phyloP scores from a whole-genome alignment of 495 filamentous ascomycete genomes.

The Cercophora newfieldiana region DNA sequence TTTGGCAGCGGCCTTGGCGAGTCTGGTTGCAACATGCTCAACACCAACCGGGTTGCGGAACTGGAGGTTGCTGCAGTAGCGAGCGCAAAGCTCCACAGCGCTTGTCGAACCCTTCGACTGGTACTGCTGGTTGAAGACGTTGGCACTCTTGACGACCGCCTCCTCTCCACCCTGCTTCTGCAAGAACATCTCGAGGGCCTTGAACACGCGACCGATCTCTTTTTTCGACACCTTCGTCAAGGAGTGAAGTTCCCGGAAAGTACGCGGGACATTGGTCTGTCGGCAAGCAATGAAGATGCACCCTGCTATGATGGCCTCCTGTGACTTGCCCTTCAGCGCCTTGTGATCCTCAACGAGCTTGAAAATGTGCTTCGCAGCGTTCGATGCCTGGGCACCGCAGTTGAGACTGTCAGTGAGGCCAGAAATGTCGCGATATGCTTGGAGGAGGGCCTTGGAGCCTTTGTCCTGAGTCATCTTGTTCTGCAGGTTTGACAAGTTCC shows the following conservation, averaged over 20 bases:
- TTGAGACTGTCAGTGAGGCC: conserved; percentile 82
- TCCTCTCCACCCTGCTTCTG: conserved; percentile 48
- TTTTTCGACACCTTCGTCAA: conserved; percentile 94
- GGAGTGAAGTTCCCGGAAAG: conserved; percentile 88
- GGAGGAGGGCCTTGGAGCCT: conserved; percentile 72
- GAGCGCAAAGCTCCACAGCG: conserved; percentile 79
- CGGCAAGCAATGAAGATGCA: conserved; percentile 98
- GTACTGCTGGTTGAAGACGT: conserved; percentile 55
- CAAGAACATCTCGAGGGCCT: conserved; percentile 85
- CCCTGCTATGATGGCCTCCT: conserved; percentile 89
- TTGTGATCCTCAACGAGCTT: conserved; percentile 90
- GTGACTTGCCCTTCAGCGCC: conserved; percentile 91
- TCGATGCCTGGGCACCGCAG: conserved; percentile 74
- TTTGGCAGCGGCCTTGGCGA: conserved; percentile 71
- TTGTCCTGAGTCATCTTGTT: conserved; percentile 87
- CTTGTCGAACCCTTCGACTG: conserved; percentile 75
- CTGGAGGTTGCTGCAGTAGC: conserved; percentile 79
- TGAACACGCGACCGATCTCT: conserved; percentile 96
- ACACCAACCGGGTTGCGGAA: conserved; percentile 64
- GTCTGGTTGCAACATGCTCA: conserved; percentile 67
- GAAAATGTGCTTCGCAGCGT: conserved; percentile 90
- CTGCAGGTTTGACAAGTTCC: conserved; percentile 79
- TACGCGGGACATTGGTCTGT: conserved; percentile 79
- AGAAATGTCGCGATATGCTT: conserved; percentile 87
- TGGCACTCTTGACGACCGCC: conserved; percentile 33